A percentile compares a stretch with the other conserved stretches of the same genome.
phyloP scores from a whole-genome alignment of 73 alveolate species.

The Paramecium caudatum region DNA sequence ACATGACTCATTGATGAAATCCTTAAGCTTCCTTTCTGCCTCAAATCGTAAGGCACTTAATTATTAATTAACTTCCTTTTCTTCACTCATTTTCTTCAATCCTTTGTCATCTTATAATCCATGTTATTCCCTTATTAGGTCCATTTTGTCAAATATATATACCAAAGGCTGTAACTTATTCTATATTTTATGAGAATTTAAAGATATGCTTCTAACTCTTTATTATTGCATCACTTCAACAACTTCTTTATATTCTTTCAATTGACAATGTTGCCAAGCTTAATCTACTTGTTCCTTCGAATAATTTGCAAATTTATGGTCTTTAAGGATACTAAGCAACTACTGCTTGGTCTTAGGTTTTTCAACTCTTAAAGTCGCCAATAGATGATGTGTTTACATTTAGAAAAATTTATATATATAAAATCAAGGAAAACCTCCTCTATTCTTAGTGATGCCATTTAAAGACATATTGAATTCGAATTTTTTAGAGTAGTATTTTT shows the following conservation, averaged over 20 bases:
- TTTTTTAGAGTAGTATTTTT: not conserved
- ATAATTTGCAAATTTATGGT: not conserved
- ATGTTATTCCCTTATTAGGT: not conserved
- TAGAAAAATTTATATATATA: not conserved
- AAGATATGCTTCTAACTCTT: not conserved
- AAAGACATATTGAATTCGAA: slow-evolving; percentile 1
- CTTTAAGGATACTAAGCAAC: not conserved
- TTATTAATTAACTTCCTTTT: slow-evolving; percentile 4
- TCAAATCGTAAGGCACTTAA: slow-evolving; percentile 15
- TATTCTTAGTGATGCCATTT: not conserved
- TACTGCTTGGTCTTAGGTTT: not conserved
- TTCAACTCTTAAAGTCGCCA: not conserved
- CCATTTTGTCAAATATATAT: slow-evolving; percentile 7
- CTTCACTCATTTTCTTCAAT: too few species aligned
- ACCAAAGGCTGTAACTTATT: not conserved
- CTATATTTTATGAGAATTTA: not conserved
- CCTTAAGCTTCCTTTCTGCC: slow-evolving; percentile 4
- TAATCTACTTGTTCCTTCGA: not conserved
- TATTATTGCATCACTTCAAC: not conserved
- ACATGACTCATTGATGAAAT: not conserved
- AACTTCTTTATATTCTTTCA: slow-evolving; percentile 2
- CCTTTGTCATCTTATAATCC: too few species aligned
- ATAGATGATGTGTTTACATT: slow-evolving; percentile 35
- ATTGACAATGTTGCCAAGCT: slow-evolving; percentile 22
- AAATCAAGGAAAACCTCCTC: slow-evolving; percentile 1